A percentile compares a stretch with the other conserved stretches of the same genome.
Evolutionary conservation across 495 filamentous ascomycete species (phyloP).

Genomic region (Jackrogersella minutella): DNA sequence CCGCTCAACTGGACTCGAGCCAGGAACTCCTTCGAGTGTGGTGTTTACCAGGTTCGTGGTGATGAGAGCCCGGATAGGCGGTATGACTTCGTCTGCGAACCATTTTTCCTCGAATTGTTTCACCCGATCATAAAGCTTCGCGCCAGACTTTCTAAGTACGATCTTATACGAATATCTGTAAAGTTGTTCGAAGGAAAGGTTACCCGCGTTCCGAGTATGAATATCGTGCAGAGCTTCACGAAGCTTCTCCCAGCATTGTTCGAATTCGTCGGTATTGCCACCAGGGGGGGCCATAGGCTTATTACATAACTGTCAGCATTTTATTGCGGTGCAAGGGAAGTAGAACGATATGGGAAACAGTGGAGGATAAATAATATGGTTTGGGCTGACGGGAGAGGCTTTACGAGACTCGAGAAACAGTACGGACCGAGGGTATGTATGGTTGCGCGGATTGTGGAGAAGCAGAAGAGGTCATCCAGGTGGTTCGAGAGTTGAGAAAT

Average conservation of each 20-base stretch:
- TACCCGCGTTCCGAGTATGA: slow-evolving; percentile 88
- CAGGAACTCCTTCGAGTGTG: slow-evolving; percentile 53
- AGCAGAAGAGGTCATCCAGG: slow-evolving; percentile 6
- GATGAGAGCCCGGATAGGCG: slow-evolving; percentile 67
- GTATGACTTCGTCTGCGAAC: slow-evolving; percentile 74
- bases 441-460: slow-evolving; percentile 5
- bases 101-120: slow-evolving; percentile 80
- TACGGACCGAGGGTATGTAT: slow-evolving; percentile 10
- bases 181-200: slow-evolving; percentile 91
- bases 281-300: slow-evolving; percentile 27
- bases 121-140: slow-evolving; percentile 80
- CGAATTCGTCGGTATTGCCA: slow-evolving; percentile 69
- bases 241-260: slow-evolving; percentile 80
- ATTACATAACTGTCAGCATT: slow-evolving; percentile 2
- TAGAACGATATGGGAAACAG: background rate
- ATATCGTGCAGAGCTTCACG: slow-evolving; percentile 81
- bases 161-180: slow-evolving; percentile 97
- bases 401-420: slow-evolving; percentile 17
- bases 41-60: slow-evolving; percentile 64
- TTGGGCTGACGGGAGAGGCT: background rate
- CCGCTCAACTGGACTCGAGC: slow-evolving; percentile 75
- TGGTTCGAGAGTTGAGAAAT: slow-evolving; percentile 6
- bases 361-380: background rate
- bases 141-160: slow-evolving; percentile 87
- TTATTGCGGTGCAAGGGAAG: background rate